phyloP scores from a whole-genome alignment of 257 asterid genomes.

The Solanum habrochaites region DNA sequence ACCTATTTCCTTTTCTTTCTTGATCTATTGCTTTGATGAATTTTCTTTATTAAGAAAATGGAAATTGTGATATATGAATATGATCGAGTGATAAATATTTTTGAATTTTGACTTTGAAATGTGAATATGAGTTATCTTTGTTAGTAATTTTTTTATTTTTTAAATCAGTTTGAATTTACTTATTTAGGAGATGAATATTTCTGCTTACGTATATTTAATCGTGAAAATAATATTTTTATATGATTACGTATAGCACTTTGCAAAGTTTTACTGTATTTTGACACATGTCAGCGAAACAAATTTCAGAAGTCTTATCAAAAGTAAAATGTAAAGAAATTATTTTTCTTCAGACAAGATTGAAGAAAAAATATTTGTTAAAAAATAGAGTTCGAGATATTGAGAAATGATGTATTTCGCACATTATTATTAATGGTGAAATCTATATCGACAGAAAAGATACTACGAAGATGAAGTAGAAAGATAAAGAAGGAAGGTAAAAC shows the following conservation, averaged over 20 bases:
- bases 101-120: background rate
- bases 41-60: background rate
- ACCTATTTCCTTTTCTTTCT: background rate
- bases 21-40: background rate
- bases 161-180: background rate
- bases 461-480: too few species aligned
- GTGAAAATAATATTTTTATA: background rate
- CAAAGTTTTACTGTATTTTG: background rate
- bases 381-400: too few species aligned
- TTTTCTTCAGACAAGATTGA: too few species aligned
- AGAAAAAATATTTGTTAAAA: too few species aligned
- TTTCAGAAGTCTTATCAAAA: background rate
- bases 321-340: too few species aligned
- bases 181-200: background rate
- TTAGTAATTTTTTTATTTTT: background rate
- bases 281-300: too few species aligned
- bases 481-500: too few species aligned
- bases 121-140: background rate
- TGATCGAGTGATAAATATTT: background rate
- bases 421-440: too few species aligned
- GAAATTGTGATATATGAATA: background rate
- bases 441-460: too few species aligned
- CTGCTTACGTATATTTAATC: too few species aligned
- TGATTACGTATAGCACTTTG: background rate
- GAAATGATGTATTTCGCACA: too few species aligned